Evolutionary conservation across 106 monocot species (phyloP).

Genomic region (Narthecium ossifragum): DNA sequence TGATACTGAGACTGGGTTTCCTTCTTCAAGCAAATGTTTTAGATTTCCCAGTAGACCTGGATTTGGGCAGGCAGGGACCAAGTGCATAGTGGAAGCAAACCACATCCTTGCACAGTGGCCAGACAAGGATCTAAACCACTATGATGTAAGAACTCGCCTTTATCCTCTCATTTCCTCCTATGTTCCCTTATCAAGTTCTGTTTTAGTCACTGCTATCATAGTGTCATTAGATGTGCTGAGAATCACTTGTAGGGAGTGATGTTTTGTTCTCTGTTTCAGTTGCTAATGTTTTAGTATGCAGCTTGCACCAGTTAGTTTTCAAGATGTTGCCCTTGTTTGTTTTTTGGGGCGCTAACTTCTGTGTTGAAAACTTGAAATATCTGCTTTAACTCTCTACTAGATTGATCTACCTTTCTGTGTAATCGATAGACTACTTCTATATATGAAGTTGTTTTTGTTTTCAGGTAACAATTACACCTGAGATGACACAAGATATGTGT

Average conservation of each 20-base stretch:
- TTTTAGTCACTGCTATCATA: not conserved
- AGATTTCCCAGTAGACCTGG: constrained; percentile 39
- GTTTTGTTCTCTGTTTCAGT: no score
- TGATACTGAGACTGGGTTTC: constrained; percentile 17
- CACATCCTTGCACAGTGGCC: constrained; percentile 44
- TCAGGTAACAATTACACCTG: constrained; percentile 26
- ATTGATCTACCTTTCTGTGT: no score
- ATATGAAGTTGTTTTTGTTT: no score
- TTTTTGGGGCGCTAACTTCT: not conserved
- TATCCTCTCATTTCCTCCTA: not conserved
- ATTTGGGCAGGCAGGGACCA: constrained; percentile 31
- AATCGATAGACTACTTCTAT: no score
- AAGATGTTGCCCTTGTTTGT: not conserved
- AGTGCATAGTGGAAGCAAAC: constrained; percentile 39
- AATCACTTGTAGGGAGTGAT: not conserved
- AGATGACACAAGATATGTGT: constrained; percentile 12
- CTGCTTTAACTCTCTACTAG: no score
- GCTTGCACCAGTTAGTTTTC: no score
- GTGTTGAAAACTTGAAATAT: no score
- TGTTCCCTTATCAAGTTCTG: not conserved
- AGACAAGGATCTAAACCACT: constrained; percentile 38
- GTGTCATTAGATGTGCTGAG: not conserved
- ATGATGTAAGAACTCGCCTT: constrained; percentile 52
- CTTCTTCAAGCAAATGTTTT: constrained; percentile 32
- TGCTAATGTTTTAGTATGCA: no score